phyloP scores from a whole-genome alignment of 768 basidiomycete species.

The Lanmaoa rubissima region DNA sequence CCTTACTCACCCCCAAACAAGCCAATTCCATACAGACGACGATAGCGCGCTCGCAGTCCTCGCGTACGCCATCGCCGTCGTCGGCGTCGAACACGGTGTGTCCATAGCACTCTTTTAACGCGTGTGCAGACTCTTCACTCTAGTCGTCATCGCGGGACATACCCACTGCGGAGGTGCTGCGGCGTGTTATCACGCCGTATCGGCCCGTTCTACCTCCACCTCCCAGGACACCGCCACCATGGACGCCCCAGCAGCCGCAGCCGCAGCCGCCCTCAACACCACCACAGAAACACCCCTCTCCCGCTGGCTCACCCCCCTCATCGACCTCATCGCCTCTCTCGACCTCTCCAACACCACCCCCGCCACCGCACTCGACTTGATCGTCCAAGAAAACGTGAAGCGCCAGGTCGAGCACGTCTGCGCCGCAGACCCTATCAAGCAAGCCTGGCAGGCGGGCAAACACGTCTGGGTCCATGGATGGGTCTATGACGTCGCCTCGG shows the following conservation, averaged over 20 bases:
- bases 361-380: conserved; percentile 39
- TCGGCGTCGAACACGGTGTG: conserved; percentile 78
- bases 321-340: conserved; percentile 44
- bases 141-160: too few species aligned
- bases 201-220: too few species aligned
- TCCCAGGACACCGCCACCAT: too few species aligned
- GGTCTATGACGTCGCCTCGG: conserved; percentile 66
- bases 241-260: too few species aligned
- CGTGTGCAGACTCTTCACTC: too few species aligned
- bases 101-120: conserved; percentile 11
- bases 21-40: conserved; percentile 75
- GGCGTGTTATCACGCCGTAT: too few species aligned
- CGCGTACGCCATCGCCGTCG: conserved; percentile 64
- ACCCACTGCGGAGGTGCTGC: too few species aligned
- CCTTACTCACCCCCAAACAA: too few species aligned
- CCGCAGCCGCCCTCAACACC: too few species aligned
- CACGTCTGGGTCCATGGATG: conserved; percentile 66
- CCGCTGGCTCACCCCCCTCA: conserved; percentile 73
- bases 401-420: conserved; percentile 52
- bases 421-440: conserved; percentile 41
- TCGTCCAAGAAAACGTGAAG: conserved; percentile 63
- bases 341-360: conserved; percentile 38
- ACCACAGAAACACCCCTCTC: conserved; percentile 46
- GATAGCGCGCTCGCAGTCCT: conserved; percentile 70
- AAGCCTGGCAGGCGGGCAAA: conserved; percentile 43